Conservation (phyloP, 2,329 filamentous ascomycete genomes). For the Thelonectria blattea region DNA sequence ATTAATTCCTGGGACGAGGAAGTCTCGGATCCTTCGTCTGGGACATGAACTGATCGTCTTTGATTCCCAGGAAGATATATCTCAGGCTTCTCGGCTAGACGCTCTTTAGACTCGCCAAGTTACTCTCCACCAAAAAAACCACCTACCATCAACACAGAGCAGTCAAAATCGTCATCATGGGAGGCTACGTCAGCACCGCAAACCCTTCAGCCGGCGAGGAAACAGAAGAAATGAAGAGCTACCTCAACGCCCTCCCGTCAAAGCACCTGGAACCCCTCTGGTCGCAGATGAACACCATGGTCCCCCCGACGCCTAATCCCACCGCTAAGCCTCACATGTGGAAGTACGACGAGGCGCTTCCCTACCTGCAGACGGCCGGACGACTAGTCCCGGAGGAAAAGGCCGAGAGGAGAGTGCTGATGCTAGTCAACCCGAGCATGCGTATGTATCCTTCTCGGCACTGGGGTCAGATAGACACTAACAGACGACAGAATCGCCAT, state of each 20-base stretch:
- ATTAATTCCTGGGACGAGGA: neutral
- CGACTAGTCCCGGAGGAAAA: slow-evolving; percentile 46
- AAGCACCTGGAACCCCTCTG: slow-evolving; percentile 51
- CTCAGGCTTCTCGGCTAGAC: neutral
- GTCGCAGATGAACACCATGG: slow-evolving; percentile 55
- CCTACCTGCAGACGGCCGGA: slow-evolving; percentile 44
- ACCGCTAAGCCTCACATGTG: slow-evolving; percentile 48
- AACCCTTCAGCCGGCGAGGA: slow-evolving; percentile 18
- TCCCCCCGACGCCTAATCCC: slow-evolving; percentile 54
- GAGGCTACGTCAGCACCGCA: slow-evolving; percentile 14
- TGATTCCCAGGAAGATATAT: neutral
- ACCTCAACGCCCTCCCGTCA: slow-evolving; percentile 38
- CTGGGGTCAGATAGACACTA: too few relatives aligned
- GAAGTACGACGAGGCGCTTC: slow-evolving; percentile 45
- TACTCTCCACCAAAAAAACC: neutral
- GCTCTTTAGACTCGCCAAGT: neutral
- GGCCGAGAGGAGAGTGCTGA: slow-evolving; percentile 50
- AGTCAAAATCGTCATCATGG: slow-evolving; percentile 18
- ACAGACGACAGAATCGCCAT: slow-evolving; percentile 51
- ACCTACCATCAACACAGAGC: neutral
- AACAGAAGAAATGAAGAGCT: slow-evolving; percentile 38
- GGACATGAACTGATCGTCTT: neutral
- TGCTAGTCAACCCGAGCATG: slow-evolving; percentile 57
- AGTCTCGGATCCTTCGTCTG: neutral
- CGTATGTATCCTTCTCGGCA: slow-evolving; percentile 34